These are phyloP conservation scores for Athelia sp. DNA, from an alignment of 1,284 basidiomycete genomes.

Conservation along the genomic window DNA sequence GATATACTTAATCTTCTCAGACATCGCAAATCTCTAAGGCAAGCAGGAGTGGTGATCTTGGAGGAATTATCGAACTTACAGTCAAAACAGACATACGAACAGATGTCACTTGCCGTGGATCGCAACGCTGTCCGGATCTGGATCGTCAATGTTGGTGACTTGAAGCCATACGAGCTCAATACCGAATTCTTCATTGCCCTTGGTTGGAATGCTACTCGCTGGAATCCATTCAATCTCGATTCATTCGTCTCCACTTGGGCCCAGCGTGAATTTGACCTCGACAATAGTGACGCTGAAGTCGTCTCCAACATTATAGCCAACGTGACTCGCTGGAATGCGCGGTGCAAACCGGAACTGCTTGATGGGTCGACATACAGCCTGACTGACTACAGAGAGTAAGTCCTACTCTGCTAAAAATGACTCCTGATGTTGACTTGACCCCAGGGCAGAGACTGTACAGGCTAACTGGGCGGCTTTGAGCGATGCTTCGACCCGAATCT, in stretches of 20 bases:
- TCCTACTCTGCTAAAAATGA: slow-evolving; percentile 8
- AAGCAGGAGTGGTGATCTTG: background rate
- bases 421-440: no score
- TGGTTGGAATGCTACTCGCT: slow-evolving; percentile 54
- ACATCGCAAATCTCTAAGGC: slow-evolving; percentile 44
- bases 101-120: slow-evolving; percentile 56
- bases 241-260: slow-evolving; percentile 57
- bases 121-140: slow-evolving; percentile 51
- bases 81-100: slow-evolving; percentile 44
- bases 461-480: slow-evolving; percentile 44
- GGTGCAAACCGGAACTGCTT: slow-evolving; percentile 65
- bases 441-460: slow-evolving; percentile 52
- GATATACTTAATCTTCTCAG: slow-evolving; percentile 16
- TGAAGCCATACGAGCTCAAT: slow-evolving; percentile 70
- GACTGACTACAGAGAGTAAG: slow-evolving; percentile 64
- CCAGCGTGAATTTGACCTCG: slow-evolving; percentile 57
- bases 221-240: slow-evolving; percentile 47
- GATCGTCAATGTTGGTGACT: slow-evolving; percentile 64
- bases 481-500: slow-evolving; percentile 46
- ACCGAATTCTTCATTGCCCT: slow-evolving; percentile 65
- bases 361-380: slow-evolving; percentile 61
- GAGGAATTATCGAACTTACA: slow-evolving; percentile 9
- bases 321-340: slow-evolving; percentile 55
- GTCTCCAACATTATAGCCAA: slow-evolving; percentile 52
- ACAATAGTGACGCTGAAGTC: slow-evolving; percentile 28